A percentile compares a stretch with the other conserved stretches of the same genome.
phyloP scores from a whole-genome alignment of 2,329 filamentous ascomycete genomes.

The Botrytis medusae region DNA sequence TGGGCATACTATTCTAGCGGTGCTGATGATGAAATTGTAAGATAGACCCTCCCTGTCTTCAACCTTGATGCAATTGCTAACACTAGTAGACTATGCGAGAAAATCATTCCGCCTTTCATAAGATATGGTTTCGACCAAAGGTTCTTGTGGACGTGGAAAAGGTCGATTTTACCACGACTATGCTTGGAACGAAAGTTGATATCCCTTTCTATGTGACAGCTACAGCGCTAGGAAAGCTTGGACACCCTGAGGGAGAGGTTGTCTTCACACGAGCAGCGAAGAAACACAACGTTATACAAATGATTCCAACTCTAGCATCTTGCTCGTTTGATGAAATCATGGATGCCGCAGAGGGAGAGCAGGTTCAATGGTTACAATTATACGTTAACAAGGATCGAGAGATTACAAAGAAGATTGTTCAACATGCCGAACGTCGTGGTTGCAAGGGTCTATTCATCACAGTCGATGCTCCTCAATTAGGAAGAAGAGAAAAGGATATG shows the following conservation, averaged over 20 bases:
- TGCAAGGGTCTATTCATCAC: conserved; percentile 98
- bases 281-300: conserved; percentile 90
- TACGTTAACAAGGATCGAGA: conserved; percentile 92
- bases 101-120: conserved; percentile 94
- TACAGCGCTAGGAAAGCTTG: conserved; percentile 92
- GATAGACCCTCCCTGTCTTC: conserved; percentile 34
- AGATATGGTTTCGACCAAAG: conserved; percentile 93
- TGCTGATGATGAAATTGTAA: conserved; percentile 82
- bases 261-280: conserved; percentile 80
- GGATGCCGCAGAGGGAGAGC: conserved; percentile 75
- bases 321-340: conserved; percentile 98
- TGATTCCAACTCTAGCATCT: conserved; percentile 96
- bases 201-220: conserved; percentile 97
- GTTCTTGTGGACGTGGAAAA: conserved; percentile 87
- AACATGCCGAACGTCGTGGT: conserved; percentile 87
- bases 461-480: conserved; percentile 93
- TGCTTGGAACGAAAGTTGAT: conserved; percentile 82
- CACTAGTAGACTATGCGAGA: conserved; percentile 76
- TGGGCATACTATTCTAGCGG: conserved; percentile 98
- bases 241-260: conserved; percentile 90
- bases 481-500: conserved; percentile 97
- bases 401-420: conserved; percentile 85
- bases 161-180: conserved; percentile 84
- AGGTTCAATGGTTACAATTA: conserved; percentile 95
- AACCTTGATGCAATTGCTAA: conserved; percentile 25